These are phyloP conservation scores for Botrytis paeoniae DNA, from an alignment of 2,329 filamentous ascomycete genomes.

Conservation along the genomic window DNA sequence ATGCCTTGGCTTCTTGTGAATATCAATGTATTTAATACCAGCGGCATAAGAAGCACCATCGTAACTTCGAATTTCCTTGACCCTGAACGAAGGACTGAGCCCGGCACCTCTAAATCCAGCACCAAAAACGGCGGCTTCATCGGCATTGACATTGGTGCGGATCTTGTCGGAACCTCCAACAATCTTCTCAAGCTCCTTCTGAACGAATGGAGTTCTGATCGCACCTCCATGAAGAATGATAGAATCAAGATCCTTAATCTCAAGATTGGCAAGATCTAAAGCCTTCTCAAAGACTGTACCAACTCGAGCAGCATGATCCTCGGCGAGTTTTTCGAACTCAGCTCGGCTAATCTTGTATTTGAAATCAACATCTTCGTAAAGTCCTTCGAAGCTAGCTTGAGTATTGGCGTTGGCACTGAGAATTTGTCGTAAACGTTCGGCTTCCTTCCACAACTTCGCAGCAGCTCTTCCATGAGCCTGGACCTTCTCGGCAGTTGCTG, in stretches of 20 bases:
- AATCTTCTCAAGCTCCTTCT: constrained; percentile 77
- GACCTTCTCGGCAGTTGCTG: constrained; percentile 60
- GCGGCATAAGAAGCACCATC: constrained; percentile 74
- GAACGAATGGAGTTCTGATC: constrained; percentile 89
- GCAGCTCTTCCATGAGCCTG: constrained; percentile 77
- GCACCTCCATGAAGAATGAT: constrained; percentile 91
- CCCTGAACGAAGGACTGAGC: constrained; percentile 90
- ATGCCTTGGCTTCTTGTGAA: constrained; percentile 67
- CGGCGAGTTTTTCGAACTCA: constrained; percentile 77
- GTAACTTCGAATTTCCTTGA: constrained; percentile 89
- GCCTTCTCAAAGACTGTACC: constrained; percentile 68
- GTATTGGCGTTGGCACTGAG: constrained; percentile 91
- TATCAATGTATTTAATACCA: constrained; percentile 69
- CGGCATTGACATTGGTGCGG: constrained; percentile 91
- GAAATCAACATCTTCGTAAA: constrained; percentile 92
- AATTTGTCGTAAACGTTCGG: constrained; percentile 81
- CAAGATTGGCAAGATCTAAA: constrained; percentile 68
- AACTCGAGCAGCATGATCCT: constrained; percentile 66
- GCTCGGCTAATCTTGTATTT: constrained; percentile 80
- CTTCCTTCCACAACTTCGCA: constrained; percentile 89
- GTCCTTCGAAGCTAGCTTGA: constrained; percentile 75
- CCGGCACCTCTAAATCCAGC: constrained; percentile 91
- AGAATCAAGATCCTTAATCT: constrained; percentile 75
- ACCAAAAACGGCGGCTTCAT: constrained; percentile 94
- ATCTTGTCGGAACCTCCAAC: constrained; percentile 74